Conservation (phyloP, 345 rosid species). For the Gossypium longicalyx region DNA sequence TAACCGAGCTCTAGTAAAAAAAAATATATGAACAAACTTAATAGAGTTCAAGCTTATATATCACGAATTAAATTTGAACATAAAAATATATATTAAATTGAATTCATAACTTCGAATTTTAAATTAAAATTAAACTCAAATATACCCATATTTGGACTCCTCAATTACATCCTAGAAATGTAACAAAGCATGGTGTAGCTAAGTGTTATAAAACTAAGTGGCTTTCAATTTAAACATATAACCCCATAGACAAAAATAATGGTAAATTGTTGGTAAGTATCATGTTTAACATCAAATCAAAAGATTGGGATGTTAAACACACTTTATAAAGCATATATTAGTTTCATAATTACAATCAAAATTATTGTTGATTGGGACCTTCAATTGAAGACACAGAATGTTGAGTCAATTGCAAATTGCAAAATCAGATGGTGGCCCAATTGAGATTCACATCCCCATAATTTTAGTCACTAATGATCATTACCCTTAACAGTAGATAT, state of each 20-base stretch:
- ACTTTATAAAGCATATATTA: neutral
- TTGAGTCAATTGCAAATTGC: neutral
- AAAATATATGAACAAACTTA: too few species aligned
- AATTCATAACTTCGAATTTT: too few species aligned
- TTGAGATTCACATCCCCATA: neutral
- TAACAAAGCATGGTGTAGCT: neutral
- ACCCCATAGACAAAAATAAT: neutral
- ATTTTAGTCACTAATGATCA: neutral
- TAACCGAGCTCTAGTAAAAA: too few species aligned
- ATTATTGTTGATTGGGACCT: slow-evolving; percentile 3
- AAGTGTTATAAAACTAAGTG: neutral
- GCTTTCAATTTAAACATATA: too few species aligned
- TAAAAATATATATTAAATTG: too few species aligned
- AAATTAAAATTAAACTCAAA: too few species aligned
- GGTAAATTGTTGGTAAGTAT: neutral
- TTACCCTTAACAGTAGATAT: neutral
- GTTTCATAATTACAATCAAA: neutral
- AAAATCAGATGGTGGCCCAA: neutral
- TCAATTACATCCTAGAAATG: too few species aligned
- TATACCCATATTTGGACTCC: too few species aligned
- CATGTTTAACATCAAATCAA: neutral
- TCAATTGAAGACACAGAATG: neutral
- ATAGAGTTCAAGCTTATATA: too few species aligned
- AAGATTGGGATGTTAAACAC: neutral
- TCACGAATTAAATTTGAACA: too few species aligned